phyloP scores from a whole-genome alignment of 805 yeast genomes.

The Sugiyamaella chiloensis region DNA sequence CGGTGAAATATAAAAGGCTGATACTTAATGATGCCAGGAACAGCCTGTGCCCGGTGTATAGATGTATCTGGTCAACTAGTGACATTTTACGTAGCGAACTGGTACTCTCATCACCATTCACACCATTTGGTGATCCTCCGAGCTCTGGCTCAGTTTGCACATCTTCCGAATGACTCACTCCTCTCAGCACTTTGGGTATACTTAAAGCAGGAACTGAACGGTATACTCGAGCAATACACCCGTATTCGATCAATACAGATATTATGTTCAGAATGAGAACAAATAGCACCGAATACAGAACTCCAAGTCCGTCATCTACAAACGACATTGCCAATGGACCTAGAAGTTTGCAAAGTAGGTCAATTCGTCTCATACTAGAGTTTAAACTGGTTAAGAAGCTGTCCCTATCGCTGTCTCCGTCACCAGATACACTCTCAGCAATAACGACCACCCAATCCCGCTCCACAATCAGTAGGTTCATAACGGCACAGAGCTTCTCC shows the following conservation, averaged over 20 bases:
- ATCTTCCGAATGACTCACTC: neutral
- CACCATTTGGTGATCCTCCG: too few relatives aligned
- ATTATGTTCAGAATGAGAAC: conserved; percentile 32
- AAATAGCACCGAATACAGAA: conserved; percentile 29
- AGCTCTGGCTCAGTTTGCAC: neutral
- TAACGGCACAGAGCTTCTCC: conserved; percentile 35
- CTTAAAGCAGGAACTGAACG: conserved; percentile 30
- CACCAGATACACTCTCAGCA: conserved; percentile 20
- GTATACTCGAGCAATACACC: conserved; percentile 36
- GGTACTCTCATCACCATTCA: too few relatives aligned
- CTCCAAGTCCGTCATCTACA: conserved; percentile 28
- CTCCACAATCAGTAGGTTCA: conserved; percentile 39
- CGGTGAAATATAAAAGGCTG: conserved; percentile 37
- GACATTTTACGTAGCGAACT: neutral
- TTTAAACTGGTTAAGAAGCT: conserved; percentile 32
- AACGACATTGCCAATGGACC: conserved; percentile 40
- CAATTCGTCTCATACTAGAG: conserved; percentile 39
- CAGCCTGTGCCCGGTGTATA: conserved; percentile 30
- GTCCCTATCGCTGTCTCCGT: neutral
- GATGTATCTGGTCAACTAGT: neutral
- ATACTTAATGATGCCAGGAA: conserved; percentile 34
- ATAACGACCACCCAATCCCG: conserved; percentile 43
- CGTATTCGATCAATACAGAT: conserved; percentile 35
- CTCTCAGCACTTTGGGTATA: too few relatives aligned
- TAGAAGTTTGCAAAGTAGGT: conserved; percentile 37